phyloP scores from a whole-genome alignment of 176 grass and related monocot genomes.

The Carex scoparia region DNA sequence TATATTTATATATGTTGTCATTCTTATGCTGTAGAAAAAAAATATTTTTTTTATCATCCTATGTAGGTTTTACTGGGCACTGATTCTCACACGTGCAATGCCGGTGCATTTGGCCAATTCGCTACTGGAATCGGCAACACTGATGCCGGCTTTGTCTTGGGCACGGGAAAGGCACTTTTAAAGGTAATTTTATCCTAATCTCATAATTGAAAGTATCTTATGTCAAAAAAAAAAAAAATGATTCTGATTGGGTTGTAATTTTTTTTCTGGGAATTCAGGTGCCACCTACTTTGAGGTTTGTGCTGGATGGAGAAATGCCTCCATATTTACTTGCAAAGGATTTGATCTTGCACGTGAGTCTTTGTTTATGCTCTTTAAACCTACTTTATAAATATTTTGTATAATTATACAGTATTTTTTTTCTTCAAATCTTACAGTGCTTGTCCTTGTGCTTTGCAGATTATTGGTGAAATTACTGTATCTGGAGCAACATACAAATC shows the following conservation, averaged over 20 bases:
- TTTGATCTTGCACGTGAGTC: constrained; percentile 91
- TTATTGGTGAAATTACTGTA: constrained; percentile 82
- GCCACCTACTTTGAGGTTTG: constrained; percentile 71
- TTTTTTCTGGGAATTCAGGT: constrained; percentile 43
- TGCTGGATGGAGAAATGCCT: constrained; percentile 93
- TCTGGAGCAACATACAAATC: constrained; percentile 83
- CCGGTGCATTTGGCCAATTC: constrained; percentile 93
- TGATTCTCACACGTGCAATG: constrained; percentile 96
- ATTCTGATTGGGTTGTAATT: neutral
- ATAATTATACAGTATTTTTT: neutral
- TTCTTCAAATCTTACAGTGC: neutral
- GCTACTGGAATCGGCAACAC: constrained; percentile 96
- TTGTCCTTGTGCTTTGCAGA: constrained; percentile 30
- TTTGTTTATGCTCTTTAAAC: constrained; percentile 5
- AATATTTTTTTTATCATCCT: neutral
- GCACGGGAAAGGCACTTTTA: constrained; percentile 81
- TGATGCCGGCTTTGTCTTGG: constrained; percentile 88
- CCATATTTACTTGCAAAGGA: constrained; percentile 91
- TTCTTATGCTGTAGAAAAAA: neutral
- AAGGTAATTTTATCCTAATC: constrained; percentile 44
- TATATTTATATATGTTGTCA: neutral
- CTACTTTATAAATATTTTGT: neutral
- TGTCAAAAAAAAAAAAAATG: neutral
- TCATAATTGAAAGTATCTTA: neutral
- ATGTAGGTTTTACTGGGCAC: constrained; percentile 85